Evolutionary conservation across 2,329 filamentous ascomycete species (phyloP).

Genomic region (Talaromyces sp.): DNA sequence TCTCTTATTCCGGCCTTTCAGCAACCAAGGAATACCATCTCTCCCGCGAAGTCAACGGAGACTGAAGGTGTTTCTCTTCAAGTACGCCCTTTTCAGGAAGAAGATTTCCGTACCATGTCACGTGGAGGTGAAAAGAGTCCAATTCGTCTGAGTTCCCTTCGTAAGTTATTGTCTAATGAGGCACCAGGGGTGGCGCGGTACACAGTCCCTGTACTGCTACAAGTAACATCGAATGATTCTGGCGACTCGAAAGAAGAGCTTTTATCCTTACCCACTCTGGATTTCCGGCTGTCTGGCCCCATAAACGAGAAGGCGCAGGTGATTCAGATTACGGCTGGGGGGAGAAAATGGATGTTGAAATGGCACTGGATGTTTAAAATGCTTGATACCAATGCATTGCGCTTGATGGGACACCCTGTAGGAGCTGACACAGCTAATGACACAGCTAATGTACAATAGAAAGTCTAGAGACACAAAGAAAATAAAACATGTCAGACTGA

Average conservation of each 20-base stretch:
- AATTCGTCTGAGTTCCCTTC: slow-evolving; percentile 1
- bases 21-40: neutral
- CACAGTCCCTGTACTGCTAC: slow-evolving; percentile 45
- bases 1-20: slow-evolving; percentile 27
- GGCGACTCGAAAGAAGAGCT: slow-evolving; percentile 14
- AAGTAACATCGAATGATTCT: slow-evolving; percentile 6
- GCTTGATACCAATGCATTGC: slow-evolving; percentile 37
- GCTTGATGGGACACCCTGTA: slow-evolving; percentile 34
- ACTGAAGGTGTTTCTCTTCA: slow-evolving; percentile 27
- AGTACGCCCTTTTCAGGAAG: slow-evolving; percentile 44
- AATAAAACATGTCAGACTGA: slow-evolving; percentile 17
- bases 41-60: neutral
- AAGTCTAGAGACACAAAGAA: slow-evolving; percentile 15
- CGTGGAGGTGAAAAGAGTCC: slow-evolving; percentile 2
- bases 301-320: slow-evolving; percentile 3
- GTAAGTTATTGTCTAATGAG: slow-evolving; percentile 26
- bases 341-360: slow-evolving; percentile 27
- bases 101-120: slow-evolving; percentile 33
- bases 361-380: slow-evolving; percentile 47
- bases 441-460: slow-evolving; percentile 31
- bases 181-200: slow-evolving; percentile 43
- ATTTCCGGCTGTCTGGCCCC: slow-evolving; percentile 19
- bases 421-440: no score
- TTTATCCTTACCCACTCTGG: slow-evolving; percentile 34
- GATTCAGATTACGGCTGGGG: slow-evolving; percentile 7